Base-by-base conservation (phyloP, 139 green algal genomes). In the Dunaliella sp. region DNA sequence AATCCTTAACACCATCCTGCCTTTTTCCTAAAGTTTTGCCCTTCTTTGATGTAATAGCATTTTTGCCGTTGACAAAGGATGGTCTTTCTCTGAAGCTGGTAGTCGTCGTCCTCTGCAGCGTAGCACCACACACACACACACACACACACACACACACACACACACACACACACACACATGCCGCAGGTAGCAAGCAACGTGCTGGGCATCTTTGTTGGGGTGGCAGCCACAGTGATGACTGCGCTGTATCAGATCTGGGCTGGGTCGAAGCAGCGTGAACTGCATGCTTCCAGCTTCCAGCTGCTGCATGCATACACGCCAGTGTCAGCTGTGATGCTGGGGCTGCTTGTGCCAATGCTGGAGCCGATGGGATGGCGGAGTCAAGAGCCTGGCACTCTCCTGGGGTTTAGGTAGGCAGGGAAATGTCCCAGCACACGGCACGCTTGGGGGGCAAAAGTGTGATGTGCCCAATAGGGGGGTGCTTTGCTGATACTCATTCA, bases 231-330 rank as follows among this genome's bases (percentile, higher is more conserved):
- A 0, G 31, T 92, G 0, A 90, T 94, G 33, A 98, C 95, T 0
- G 94, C 95, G n/a, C 85, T 96, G 32, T 98, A 98, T 85, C 93
- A 96, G 89, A 94, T 97, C 32, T 97, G 94, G 93, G 95, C 94
- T 30, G 96, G 96, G 81, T 91, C 85, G 31, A 97, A 97, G 89
- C 96, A 98, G 89, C 95, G 94, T 83, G 94, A 97, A 88, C 92
- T 98, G 37, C 83, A 89, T 24, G 90, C 94, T 22, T 91, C 91
- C 81, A 92, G 85, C 84, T 96, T 96, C 92, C 95, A 91, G 89
- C 92, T 98, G 82, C 88, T 97, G 84, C 88, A 98, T 79, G 87
- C 95, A 33, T 97, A 97, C 91, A 94, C 94, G 24, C 95, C 95
- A 30, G 84, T 96, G 21, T 59, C 83, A n/a, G 35, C 38, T 1